Evolutionary conservation across 2,329 filamentous ascomycete species (phyloP).

Genomic region (Xylariaceae sp.): DNA sequence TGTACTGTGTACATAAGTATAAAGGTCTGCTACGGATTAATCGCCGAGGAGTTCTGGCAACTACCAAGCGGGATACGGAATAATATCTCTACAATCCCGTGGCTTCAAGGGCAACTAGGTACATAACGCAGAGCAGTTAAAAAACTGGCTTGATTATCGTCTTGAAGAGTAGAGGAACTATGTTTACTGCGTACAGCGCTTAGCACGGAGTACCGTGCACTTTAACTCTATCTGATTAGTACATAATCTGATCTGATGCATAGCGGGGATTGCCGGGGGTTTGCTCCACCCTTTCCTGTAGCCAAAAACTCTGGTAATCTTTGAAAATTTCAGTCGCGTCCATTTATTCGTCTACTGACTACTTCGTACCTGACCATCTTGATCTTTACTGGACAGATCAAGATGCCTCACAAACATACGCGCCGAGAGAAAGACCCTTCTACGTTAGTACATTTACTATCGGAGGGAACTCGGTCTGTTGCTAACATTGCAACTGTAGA

Average conservation of each 20-base stretch:
- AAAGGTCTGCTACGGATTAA: neutral
- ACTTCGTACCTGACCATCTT: neutral
- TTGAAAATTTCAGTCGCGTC: neutral
- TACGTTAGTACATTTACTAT: conserved; percentile 46
- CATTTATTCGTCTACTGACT: neutral
- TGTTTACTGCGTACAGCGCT: no score
- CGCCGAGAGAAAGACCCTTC: conserved; percentile 60
- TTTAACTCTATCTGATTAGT: neutral
- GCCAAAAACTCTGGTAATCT: neutral
- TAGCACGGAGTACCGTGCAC: neutral
- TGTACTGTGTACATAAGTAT: no score
- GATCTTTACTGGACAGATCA: conserved; percentile 18
- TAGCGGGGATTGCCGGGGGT: no score
- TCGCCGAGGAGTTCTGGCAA: neutral
- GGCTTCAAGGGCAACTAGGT: no score
- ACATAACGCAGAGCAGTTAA: no score
- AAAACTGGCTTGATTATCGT: no score
- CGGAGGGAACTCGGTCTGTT: conserved; percentile 21
- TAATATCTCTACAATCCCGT: no score
- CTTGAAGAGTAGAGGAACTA: no score
- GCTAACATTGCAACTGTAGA: conserved; percentile 36
- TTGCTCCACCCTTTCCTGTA: neutral
- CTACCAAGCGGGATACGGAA: no score
- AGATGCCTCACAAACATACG: conserved; percentile 88
- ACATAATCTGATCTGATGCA: neutral